phyloP scores from a whole-genome alignment of 2,329 filamentous ascomycete species.

The Cylindrodendrum hubeiense region DNA sequence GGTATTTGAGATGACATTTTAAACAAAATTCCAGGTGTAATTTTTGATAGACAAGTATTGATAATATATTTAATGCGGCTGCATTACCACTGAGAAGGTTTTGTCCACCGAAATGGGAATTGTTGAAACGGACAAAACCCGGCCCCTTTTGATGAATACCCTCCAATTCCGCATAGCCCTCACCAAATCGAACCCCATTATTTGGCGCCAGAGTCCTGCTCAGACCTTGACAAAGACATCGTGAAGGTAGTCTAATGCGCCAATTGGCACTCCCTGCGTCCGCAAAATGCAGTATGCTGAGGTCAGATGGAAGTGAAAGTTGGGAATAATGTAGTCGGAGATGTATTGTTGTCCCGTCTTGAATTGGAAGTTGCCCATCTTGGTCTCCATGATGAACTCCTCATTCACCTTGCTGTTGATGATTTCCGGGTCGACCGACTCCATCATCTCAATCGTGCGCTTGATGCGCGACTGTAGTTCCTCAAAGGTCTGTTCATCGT shows the following conservation, averaged over 20 bases:
- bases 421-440: slow-evolving; percentile 38
- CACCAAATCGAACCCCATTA: background rate
- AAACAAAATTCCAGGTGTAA: background rate
- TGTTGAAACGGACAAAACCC: slow-evolving; percentile 41
- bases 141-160: slow-evolving; percentile 43
- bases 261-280: slow-evolving; percentile 67
- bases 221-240: slow-evolving; percentile 41
- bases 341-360: slow-evolving; percentile 56
- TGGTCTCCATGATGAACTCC: slow-evolving; percentile 42
- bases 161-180: slow-evolving; percentile 36
- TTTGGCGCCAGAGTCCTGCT: background rate
- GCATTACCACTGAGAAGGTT: slow-evolving; percentile 7
- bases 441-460: slow-evolving; percentile 45
- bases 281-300: slow-evolving; percentile 70
- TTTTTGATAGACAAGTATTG: background rate
- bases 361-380: slow-evolving; percentile 43
- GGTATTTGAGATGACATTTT: slow-evolving; percentile 33
- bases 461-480: slow-evolving; percentile 46
- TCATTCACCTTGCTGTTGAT: slow-evolving; percentile 40
- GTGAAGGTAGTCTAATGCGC: slow-evolving; percentile 66
- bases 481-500: slow-evolving; percentile 46
- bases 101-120: slow-evolving; percentile 22
- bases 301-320: slow-evolving; percentile 71
- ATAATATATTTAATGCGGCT: background rate
- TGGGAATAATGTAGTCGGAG: slow-evolving; percentile 61